Conservation (phyloP, 495 filamentous ascomycete genomes). For the Podospora appendiculata region DNA sequence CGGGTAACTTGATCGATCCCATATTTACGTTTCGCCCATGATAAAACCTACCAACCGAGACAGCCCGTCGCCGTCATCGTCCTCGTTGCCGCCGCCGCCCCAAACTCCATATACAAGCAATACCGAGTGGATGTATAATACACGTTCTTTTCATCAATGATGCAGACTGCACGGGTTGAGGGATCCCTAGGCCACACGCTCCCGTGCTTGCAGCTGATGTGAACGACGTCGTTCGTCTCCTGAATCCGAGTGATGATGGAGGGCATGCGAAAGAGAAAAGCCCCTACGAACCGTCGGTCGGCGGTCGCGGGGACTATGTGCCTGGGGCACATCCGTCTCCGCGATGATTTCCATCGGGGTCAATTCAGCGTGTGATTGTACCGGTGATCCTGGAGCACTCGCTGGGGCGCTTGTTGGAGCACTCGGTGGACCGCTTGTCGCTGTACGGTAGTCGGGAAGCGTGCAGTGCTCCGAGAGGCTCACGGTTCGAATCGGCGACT, state of each 20-base stretch:
- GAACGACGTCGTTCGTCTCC: constrained; percentile 18
- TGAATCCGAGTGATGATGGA: constrained; percentile 7
- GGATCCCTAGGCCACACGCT: constrained; percentile 15
- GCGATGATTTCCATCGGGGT: neutral
- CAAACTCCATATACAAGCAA: neutral
- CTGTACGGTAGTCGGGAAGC: constrained; percentile 36
- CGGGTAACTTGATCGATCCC: no score
- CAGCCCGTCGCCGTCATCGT: no score
- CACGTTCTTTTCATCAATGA: neutral
- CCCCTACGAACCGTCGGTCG: constrained; percentile 2
- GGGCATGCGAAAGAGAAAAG: constrained; percentile 5
- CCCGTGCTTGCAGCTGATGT: constrained; percentile 19
- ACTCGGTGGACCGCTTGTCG: constrained; percentile 28
- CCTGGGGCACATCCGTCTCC: neutral
- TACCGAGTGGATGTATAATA: neutral
- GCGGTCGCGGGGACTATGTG: no score
- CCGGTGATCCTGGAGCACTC: neutral
- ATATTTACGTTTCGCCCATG: no score
- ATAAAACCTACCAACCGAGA: no score
- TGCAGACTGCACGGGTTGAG: neutral
- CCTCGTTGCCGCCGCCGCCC: no score
- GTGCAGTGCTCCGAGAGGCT: constrained; percentile 12
- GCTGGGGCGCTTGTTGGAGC: constrained; percentile 10
- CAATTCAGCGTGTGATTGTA: neutral
- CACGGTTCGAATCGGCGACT: constrained; percentile 42